Percentiles rank a stretch among this genome's conserved stretches.
phyloP scores from a whole-genome alignment of 306 rosid genomes.

The Vicia villosa region DNA sequence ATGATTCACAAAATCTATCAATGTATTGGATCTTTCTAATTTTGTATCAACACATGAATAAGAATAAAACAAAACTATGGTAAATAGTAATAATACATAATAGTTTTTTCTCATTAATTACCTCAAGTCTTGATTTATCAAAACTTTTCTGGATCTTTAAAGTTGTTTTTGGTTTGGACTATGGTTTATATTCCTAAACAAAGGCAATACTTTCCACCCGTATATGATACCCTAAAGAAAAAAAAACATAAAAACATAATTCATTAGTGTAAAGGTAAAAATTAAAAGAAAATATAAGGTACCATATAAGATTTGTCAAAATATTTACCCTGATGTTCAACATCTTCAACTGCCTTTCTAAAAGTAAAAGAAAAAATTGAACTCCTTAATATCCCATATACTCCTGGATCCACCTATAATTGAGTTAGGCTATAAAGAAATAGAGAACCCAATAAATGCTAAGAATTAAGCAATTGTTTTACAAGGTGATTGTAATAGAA shows the following conservation, averaged over 20 bases:
- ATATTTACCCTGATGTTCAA: conserved; percentile 74
- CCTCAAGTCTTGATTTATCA: conserved; percentile 93
- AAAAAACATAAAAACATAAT: conserved; percentile 23
- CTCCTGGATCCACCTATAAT: no score
- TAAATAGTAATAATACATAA: background rate
- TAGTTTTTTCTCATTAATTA: conserved; percentile 24
- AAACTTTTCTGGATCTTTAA: conserved; percentile 78
- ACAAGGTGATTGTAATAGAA: no score
- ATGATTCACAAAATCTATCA: conserved; percentile 27
- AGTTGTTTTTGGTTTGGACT: no score
- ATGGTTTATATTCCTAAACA: no score
- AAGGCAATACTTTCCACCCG: conserved; percentile 99
- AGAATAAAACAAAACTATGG: background rate
- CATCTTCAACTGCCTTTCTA: conserved; percentile 89
- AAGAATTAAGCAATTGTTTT: no score
- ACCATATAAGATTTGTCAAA: conserved; percentile 11
- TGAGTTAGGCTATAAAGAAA: no score
- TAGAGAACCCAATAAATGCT: no score
- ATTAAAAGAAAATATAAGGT: background rate
- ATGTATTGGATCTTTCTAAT: background rate
- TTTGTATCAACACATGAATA: background rate
- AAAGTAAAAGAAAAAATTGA: conserved; percentile 87
- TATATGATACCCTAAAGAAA: conserved; percentile 68
- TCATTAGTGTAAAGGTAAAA: conserved; percentile 10
- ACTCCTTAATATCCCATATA: no score